These are phyloP conservation scores for Sicyos baderoa DNA, from an alignment of 306 rosid species.

Conservation along the genomic window DNA sequence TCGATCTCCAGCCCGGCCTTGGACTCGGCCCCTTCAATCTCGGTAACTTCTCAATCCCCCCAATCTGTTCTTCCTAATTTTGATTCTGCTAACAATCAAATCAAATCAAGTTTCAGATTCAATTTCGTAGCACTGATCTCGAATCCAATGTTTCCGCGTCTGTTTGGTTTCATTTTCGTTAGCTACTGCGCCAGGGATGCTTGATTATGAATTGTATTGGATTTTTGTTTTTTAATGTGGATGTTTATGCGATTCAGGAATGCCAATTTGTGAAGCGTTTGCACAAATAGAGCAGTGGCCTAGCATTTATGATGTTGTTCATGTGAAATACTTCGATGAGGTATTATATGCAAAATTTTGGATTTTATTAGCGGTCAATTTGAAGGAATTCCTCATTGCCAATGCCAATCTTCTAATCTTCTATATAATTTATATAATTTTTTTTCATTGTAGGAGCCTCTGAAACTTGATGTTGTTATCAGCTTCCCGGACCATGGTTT, in stretches of 20 bases:
- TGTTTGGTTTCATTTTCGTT: background rate
- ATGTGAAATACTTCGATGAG: constrained; percentile 92
- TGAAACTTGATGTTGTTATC: constrained; percentile 77
- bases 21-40: constrained; percentile 87
- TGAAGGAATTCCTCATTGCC: too few species aligned
- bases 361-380: too few species aligned
- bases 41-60: constrained; percentile 32
- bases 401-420: too few species aligned
- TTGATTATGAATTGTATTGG: background rate
- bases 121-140: background rate
- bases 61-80: background rate
- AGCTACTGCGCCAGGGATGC: background rate
- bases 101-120: background rate
- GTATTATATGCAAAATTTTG: too few species aligned
- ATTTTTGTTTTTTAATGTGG: too few species aligned
- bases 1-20: constrained; percentile 86
- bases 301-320: constrained; percentile 87
- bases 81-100: background rate
- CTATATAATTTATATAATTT: too few species aligned
- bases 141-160: background rate
- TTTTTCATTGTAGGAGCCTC: constrained; percentile 85
- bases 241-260: constrained; percentile 41
- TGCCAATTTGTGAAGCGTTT: constrained; percentile 97
- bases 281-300: constrained; percentile 89
- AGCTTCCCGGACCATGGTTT: constrained; percentile 98